Base-by-base conservation (phyloP, 2,329 filamentous ascomycete genomes). In the Cordyceps farinosa region DNA sequence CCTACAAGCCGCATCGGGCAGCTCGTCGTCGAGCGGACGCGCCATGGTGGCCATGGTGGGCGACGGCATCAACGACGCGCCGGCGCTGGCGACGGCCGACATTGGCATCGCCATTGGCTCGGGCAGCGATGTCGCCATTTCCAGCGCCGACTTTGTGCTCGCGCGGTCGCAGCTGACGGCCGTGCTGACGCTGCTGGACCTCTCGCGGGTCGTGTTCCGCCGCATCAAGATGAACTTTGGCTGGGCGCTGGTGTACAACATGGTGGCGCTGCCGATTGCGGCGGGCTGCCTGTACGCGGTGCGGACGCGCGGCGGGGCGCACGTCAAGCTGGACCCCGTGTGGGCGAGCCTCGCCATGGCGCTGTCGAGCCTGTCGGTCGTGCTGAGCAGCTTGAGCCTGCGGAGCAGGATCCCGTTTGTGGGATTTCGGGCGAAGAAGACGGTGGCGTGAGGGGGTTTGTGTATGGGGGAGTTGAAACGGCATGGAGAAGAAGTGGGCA, bases 311-410 rank as follows among this genome's bases (percentile, higher is more conserved):
- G 70, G 72, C 2, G 82, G 80, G 1, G 72, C 73, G 36, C 89
- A 90, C 71, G 76, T 92, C 27, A 78, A 84, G 65, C 76, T 93
- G 53, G 88, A 91, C 73, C 90, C 90, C 0, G 90, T 90, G 1
- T 97, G 93, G 93, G 94, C 93, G 5, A 89, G 88, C 67, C 76
- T 97, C 73, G 93, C 93, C 1, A 98, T 97, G 94, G 94, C 94
- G 32, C 76, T 93, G 74, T 97, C 92, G 75, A 94, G 90, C 74
- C 88, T 97, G 68, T 95, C 90, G 71, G 93, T 98, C 52, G 90
- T 97, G 57, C 77, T 86, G 71, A 96, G 92, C 73, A 94, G 90
- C 77, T 76, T 97, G 70, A 81, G 87, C 56, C 75, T 97, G 77
- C 84, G 88, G 72, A 82, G 74, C 61, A 67, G 72, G 55, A 64